phyloP scores from a whole-genome alignment of 768 basidiomycete genomes.

The Cystobasidium ongulense region DNA sequence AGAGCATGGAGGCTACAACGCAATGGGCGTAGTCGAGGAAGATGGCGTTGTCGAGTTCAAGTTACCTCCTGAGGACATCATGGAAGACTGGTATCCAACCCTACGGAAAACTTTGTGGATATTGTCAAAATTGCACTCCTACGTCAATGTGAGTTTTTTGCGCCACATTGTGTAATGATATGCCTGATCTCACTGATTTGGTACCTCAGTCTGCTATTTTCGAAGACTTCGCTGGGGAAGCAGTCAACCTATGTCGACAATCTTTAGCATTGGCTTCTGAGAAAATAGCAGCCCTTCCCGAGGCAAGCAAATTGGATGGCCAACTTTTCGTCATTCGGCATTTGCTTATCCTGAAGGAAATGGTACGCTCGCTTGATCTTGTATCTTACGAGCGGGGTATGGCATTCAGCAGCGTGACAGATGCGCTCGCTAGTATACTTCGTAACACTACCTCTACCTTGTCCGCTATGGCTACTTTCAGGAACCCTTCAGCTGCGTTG shows the following conservation, averaged over 20 bases:
- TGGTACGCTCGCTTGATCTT: constrained; percentile 66
- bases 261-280: constrained; percentile 69
- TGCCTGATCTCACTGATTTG: neutral
- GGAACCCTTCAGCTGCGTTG: constrained; percentile 27
- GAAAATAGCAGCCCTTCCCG: constrained; percentile 51
- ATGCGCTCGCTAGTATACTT: constrained; percentile 28
- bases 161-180: neutral
- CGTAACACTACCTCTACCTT: constrained; percentile 9
- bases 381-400: constrained; percentile 51
- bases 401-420: constrained; percentile 51
- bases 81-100: constrained; percentile 87
- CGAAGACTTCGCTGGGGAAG: constrained; percentile 92
- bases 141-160: constrained; percentile 64
- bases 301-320: constrained; percentile 57
- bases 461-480: constrained; percentile 35
- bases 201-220: constrained; percentile 73
- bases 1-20: constrained; percentile 15
- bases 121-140: constrained; percentile 76
- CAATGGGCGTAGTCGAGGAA: constrained; percentile 16
- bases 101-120: constrained; percentile 84
- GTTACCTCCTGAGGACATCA: constrained; percentile 61
- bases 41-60: constrained; percentile 51
- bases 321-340: constrained; percentile 83
- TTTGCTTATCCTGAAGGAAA: constrained; percentile 81
- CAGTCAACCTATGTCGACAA: constrained; percentile 68